Evolutionary conservation across 1,139 yeast species (phyloP), one percentile per base, ranked within the genome.

Genomic region (Candida dubliniensis): DNA sequence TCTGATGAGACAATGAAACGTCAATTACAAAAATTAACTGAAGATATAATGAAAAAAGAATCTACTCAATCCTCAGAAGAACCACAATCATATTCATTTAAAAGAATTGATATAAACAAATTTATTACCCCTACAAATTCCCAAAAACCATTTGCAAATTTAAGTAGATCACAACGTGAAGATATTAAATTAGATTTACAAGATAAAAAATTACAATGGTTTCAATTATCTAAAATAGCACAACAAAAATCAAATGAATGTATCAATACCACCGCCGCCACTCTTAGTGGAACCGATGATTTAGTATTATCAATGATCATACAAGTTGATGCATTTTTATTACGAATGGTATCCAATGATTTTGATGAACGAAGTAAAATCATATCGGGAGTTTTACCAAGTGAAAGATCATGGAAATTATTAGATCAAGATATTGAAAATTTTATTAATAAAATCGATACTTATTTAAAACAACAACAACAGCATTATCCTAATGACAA

Each of bases 331-430:
- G 56, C 67, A 8, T 45, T 72, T 9, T 49, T 71, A 8, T 46
- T 64, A 34, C 57, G 59, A 39, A 60, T 66, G 48, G 59, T 71
- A 2, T 54, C 71, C 0, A 60, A 61, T 46, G 73, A 68, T 46
- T 63, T 56, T 40, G 76, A 70, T 39, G 76, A 70, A 39, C 53
- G 64, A 34, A 59, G 61, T 43, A 68, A 66, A 48, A 47, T 58
- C 4, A 49, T 57, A 1, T 53, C 56, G 33, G 60, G 56, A 14
- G 55, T 60, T 1, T 47, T 63, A 30, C 67, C 71, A 1, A 63
- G 65, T 50, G 74, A 68, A 47, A 53, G 71, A 40, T 59, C 62
- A 26, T 73, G 78, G 78, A 60, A 55, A 35, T 35, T 46, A 4
- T 51, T 71, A 25, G 58, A 61, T 36, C 59, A 55, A 12, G 73